Percentiles rank a stretch among this genome's conserved stretches.
These are phyloP conservation scores for Biscutella laevigata DNA, from an alignment of 441 rosid genomes.

Conservation along the genomic window DNA sequence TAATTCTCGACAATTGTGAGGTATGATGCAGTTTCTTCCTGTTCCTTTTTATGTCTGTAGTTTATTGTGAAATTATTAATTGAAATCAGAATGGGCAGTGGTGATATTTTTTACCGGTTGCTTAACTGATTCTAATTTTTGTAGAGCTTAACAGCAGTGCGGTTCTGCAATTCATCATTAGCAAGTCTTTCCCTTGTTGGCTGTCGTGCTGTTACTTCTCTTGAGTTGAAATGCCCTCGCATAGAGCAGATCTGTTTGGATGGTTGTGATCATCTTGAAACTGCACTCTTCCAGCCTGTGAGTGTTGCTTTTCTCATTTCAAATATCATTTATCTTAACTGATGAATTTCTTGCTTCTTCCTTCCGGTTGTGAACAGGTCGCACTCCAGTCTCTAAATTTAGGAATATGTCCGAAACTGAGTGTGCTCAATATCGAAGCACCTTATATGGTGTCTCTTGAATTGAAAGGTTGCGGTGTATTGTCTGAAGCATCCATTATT, in stretches of 20 bases:
- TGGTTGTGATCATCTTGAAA: slow-evolving; percentile 94
- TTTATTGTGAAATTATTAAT: not conserved
- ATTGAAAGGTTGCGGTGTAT: slow-evolving; percentile 90
- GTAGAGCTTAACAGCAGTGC: slow-evolving; percentile 72
- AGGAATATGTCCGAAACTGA: slow-evolving; percentile 92
- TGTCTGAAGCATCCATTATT: slow-evolving; percentile 70
- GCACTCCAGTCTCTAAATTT: slow-evolving; percentile 73
- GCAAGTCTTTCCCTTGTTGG: slow-evolving; percentile 87
- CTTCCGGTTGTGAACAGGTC: slow-evolving; percentile 39
- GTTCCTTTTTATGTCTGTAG: not conserved
- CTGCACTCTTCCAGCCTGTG: slow-evolving; percentile 82
- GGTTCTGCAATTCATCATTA: slow-evolving; percentile 69
- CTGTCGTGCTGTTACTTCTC: slow-evolving; percentile 72
- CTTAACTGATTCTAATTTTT: slow-evolving; percentile 7
- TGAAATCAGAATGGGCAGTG: not conserved
- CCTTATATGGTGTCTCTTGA: slow-evolving; percentile 73
- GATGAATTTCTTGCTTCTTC: not conserved
- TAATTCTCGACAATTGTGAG: slow-evolving; percentile 96
- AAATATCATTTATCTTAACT: slow-evolving; percentile 7
- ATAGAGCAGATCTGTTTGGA: slow-evolving; percentile 81
- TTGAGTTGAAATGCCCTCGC: slow-evolving; percentile 66
- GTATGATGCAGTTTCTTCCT: slow-evolving; percentile 29
- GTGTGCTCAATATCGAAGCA: slow-evolving; percentile 64
- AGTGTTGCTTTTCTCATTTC: slow-evolving; percentile 27
- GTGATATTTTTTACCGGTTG: not conserved